These are phyloP conservation scores for Saksenaea vasiformis DNA, from an alignment of 371 early-diverging fungal species.

Conservation along the genomic window DNA sequence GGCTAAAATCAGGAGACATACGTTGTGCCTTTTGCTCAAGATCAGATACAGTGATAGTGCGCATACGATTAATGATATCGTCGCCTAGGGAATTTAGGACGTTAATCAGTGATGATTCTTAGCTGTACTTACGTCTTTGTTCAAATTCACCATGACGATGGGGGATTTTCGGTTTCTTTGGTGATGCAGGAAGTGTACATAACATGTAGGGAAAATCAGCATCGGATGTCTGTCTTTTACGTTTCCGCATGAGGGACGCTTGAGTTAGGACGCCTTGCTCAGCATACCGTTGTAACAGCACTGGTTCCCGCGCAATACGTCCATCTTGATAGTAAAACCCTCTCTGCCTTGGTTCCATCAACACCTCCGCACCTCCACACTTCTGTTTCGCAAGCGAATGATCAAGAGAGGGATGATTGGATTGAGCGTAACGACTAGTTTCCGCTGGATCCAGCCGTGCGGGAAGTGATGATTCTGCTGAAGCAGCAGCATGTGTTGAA, in stretches of 20 bases:
- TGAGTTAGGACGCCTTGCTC: constrained; percentile 49
- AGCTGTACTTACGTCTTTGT: constrained; percentile 40
- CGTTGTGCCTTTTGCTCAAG: constrained; percentile 47
- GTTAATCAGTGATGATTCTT: not conserved
- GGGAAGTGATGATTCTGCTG: not conserved
- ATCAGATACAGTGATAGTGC: constrained; percentile 40
- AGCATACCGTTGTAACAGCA: constrained; percentile 42
- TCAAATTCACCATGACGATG: constrained; percentile 56
- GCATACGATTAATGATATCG: constrained; percentile 44
- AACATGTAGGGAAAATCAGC: constrained; percentile 23
- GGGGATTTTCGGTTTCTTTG: constrained; percentile 51
- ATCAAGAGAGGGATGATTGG: not conserved
- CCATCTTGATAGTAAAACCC: constrained; percentile 51
- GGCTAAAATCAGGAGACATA: constrained; percentile 30
- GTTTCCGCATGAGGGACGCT: constrained; percentile 44
- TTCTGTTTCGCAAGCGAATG: not conserved
- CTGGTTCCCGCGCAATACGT: constrained; percentile 42
- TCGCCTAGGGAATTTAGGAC: constrained; percentile 28
- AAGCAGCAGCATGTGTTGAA: constrained; percentile 8
- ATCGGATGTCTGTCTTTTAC: constrained; percentile 41
- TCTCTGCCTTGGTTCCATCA: constrained; percentile 46
- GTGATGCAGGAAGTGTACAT: constrained; percentile 20
- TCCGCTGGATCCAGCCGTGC: not conserved
- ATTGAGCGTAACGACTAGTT: not conserved
- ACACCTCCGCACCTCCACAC: constrained; percentile 7